Conservation (phyloP, 371 early-diverging fungal genomes). For the Zychaea mexicana region DNA sequence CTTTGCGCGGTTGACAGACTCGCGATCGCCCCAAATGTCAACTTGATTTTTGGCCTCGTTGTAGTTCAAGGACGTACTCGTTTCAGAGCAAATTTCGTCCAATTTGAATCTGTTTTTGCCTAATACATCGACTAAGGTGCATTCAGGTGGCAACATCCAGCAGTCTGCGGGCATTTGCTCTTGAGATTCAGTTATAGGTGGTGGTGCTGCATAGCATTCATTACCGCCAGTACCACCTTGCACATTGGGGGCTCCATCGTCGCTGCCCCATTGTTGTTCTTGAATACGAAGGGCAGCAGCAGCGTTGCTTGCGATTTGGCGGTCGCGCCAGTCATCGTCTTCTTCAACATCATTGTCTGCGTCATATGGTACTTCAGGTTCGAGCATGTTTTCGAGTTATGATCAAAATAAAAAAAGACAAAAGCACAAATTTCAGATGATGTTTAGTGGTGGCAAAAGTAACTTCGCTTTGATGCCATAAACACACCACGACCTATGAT, state of each 20-base stretch:
- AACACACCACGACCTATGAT: too few relatives aligned
- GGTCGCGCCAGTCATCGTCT: background rate
- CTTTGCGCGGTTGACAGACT: slow-evolving; percentile 27
- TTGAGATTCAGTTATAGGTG: too few relatives aligned
- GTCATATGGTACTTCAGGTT: slow-evolving; percentile 35
- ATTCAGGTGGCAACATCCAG: slow-evolving; percentile 44
- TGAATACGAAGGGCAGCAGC: background rate
- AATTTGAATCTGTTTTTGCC: slow-evolving; percentile 20
- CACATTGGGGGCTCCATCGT: too few relatives aligned
- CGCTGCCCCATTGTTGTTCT: background rate
- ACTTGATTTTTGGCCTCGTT: slow-evolving; percentile 38
- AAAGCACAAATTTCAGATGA: too few relatives aligned
- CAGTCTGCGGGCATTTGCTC: slow-evolving; percentile 36
- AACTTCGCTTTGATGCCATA: too few relatives aligned
- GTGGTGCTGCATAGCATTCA: too few relatives aligned
- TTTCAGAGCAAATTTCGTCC: slow-evolving; percentile 26
- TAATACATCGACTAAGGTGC: slow-evolving; percentile 20
- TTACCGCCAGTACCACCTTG: too few relatives aligned
- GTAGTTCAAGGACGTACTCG: slow-evolving; percentile 31
- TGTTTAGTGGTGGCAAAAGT: too few relatives aligned
- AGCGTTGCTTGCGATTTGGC: too few relatives aligned
- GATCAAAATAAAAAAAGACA: too few relatives aligned
- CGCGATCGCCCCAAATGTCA: slow-evolving; percentile 45
- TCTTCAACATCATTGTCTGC: slow-evolving; percentile 13
- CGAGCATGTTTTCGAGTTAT: too few relatives aligned